These are phyloP conservation scores for Fagopyrum esculentum DNA, from an alignment of 148 eudicot species.

Conservation along the genomic window DNA sequence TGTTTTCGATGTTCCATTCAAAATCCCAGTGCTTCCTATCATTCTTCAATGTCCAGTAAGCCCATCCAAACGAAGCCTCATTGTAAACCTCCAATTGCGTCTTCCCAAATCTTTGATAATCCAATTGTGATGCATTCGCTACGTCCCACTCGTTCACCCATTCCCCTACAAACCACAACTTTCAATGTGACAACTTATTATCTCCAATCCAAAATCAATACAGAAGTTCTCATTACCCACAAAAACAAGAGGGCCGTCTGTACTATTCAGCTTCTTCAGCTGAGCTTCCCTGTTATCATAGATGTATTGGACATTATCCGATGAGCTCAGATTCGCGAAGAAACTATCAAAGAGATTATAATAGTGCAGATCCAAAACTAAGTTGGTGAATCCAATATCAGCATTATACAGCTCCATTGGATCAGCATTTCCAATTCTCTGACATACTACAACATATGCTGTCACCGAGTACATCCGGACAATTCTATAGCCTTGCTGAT, in stretches of 20 bases:
- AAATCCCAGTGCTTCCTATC: conserved; percentile 77
- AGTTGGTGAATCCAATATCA: conserved; percentile 41
- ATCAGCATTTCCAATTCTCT: conserved; percentile 76
- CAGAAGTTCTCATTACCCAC: conserved; percentile 36
- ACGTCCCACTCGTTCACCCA: conserved; percentile 89
- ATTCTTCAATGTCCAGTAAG: conserved; percentile 83
- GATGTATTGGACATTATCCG: conserved; percentile 55
- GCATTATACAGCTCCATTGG: conserved; percentile 70
- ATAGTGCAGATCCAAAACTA: conserved; percentile 66
- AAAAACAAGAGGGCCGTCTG: conserved; percentile 65
- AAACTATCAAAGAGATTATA: conserved; percentile 61
- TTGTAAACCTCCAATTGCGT: conserved; percentile 64
- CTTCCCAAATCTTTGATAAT: conserved; percentile 57
- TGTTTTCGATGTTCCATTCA: conserved; percentile 60
- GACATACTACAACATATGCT: conserved; percentile 65
- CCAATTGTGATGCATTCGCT: conserved; percentile 39
- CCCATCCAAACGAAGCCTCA: conserved; percentile 80
- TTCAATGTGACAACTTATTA: too few relatives aligned
- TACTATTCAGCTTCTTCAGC: conserved; percentile 42
- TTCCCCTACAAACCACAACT: conserved; percentile 42
- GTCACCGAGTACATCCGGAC: conserved; percentile 58
- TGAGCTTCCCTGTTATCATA: conserved; percentile 58
- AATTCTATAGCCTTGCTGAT: conserved; percentile 48
- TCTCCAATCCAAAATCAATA: neutral
- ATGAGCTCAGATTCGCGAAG: conserved; percentile 44